phyloP scores from a whole-genome alignment of 1,139 yeast species.

The Debaryomyces fabryi region DNA sequence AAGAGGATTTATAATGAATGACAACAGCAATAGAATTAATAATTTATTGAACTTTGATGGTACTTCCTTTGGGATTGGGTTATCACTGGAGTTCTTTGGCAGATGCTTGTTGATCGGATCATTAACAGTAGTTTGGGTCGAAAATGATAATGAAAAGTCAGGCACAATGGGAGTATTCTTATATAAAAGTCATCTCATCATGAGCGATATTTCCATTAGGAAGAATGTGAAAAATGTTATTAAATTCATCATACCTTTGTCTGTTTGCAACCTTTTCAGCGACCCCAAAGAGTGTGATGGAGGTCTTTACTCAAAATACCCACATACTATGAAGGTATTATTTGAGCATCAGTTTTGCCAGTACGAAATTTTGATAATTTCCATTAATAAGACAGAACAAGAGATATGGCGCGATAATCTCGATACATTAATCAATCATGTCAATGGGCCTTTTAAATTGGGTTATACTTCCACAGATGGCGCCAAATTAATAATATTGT shows the following conservation, averaged over 20 bases:
- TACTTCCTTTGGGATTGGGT: conserved; percentile 18
- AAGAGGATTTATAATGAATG: conserved; percentile 16
- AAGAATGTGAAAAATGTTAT: conserved; percentile 30
- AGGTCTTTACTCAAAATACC: conserved; percentile 40
- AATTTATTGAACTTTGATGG: conserved; percentile 17
- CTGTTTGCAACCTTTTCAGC: conserved; percentile 30
- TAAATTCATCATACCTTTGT: conserved; percentile 52
- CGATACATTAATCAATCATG: conserved; percentile 32
- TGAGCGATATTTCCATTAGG: conserved; percentile 22
- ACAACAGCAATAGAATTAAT: conserved; percentile 13
- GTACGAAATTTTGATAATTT: conserved; percentile 50
- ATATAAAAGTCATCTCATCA: conserved; percentile 54
- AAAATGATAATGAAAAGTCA: conserved; percentile 18
- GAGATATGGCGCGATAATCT: conserved; percentile 45
- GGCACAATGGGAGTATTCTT: conserved; percentile 42
- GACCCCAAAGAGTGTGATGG: conserved; percentile 28
- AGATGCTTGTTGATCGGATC: conserved; percentile 43
- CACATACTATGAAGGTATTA: conserved; percentile 40
- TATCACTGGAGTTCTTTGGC: conserved; percentile 44
- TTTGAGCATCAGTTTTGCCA: conserved; percentile 46
- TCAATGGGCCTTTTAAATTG: conserved; percentile 45
- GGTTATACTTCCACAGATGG: conserved; percentile 28
- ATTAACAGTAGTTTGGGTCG: conserved; percentile 42
- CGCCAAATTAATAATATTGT: conserved; percentile 11
- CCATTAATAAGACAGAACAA: conserved; percentile 36